Percentiles rank a stretch among this genome's conserved stretches.
Evolutionary conservation across 768 basidiomycete species (phyloP).

Genomic region (Floccularia luteovirens): DNA sequence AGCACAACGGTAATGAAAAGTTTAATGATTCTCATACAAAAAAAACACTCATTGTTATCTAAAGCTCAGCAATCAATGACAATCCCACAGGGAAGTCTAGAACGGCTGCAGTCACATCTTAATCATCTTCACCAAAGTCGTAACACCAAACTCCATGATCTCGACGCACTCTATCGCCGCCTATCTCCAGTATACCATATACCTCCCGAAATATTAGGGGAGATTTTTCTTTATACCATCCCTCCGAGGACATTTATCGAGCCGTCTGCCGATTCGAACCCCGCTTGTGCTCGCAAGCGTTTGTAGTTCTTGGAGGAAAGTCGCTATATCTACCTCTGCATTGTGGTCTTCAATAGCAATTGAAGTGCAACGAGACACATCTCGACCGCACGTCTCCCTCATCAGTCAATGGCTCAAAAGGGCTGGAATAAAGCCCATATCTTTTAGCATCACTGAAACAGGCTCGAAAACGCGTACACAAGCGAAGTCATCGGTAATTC

Average conservation of each 20-base stretch:
- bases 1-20: too few relatives aligned
- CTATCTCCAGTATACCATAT: too few relatives aligned
- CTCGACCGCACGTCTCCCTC: conserved; percentile 8
- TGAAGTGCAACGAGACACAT: conserved; percentile 5
- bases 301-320: conserved; percentile 7
- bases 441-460: conserved; percentile 13
- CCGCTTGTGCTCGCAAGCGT: conserved; percentile 8
- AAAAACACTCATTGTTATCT: too few relatives aligned
- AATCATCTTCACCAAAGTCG: too few relatives aligned
- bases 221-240: conserved; percentile 16
- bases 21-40: too few relatives aligned
- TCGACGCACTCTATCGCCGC: too few relatives aligned
- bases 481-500: conserved; percentile 8
- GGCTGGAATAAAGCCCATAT: conserved; percentile 14
- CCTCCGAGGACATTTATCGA: conserved; percentile 5
- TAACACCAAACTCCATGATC: too few relatives aligned
- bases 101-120: too few relatives aligned
- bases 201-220: conserved; percentile 14
- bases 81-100: too few relatives aligned
- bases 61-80: too few relatives aligned
- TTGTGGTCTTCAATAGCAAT: conserved; percentile 16
- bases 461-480: conserved; percentile 3
- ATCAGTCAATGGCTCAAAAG: conserved; percentile 17
- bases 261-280: conserved; percentile 4
- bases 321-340: conserved; percentile 7